A percentile compares a stretch with the other conserved stretches of the same genome.
phyloP scores from a whole-genome alignment of 768 basidiomycete species.

The Psilocybe subaeruginosa region DNA sequence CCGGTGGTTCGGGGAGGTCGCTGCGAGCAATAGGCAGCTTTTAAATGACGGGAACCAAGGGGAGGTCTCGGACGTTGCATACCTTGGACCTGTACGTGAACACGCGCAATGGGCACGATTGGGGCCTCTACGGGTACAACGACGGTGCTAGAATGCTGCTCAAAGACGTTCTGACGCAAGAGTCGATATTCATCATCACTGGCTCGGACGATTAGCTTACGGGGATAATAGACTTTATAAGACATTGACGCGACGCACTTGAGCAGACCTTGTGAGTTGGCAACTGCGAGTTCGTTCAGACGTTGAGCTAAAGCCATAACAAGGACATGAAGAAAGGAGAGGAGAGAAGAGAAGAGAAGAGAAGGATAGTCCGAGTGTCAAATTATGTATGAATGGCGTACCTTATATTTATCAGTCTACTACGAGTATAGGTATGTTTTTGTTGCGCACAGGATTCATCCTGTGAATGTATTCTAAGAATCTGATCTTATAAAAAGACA shows the following conservation, averaged over 20 bases:
- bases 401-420: background rate
- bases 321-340: slow-evolving; percentile 27
- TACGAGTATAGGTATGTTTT: background rate
- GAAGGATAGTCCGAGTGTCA: slow-evolving; percentile 3
- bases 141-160: slow-evolving; percentile 48
- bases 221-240: background rate
- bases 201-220: slow-evolving; percentile 3
- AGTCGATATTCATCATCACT: slow-evolving; percentile 79
- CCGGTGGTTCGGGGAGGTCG: slow-evolving; percentile 10
- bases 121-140: slow-evolving; percentile 32
- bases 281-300: slow-evolving; percentile 68
- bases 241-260: slow-evolving; percentile 42
- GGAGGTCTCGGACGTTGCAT: background rate
- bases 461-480: background rate
- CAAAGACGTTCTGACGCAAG: slow-evolving; percentile 68
- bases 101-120: slow-evolving; percentile 28
- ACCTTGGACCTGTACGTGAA: slow-evolving; percentile 15
- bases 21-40: slow-evolving; percentile 1
- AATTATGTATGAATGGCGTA: slow-evolving; percentile 8
- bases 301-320: slow-evolving; percentile 59
- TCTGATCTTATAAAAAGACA: background rate
- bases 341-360: background rate
- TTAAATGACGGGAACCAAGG: background rate
- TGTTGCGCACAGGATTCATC: background rate
- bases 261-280: slow-evolving; percentile 68